Evolutionary conservation across 768 basidiomycete species (phyloP).

Genomic region (Tylopilus plumbeoviolaceoides): DNA sequence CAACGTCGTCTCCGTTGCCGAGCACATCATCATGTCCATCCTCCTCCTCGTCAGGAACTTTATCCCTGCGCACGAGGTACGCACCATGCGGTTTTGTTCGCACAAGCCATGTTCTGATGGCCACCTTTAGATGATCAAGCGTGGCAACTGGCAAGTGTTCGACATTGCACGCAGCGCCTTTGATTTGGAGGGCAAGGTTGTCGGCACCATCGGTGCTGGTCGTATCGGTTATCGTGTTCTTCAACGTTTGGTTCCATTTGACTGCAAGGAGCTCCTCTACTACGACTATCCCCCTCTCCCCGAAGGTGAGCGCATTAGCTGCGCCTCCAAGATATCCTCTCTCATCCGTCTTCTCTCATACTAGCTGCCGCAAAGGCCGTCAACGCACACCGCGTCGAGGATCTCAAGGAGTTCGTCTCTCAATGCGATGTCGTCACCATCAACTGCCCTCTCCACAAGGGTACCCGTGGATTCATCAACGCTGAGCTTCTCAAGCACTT

Average conservation of each 20-base stretch:
- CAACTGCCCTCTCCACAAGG: slow-evolving; percentile 86
- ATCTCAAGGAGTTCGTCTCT: slow-evolving; percentile 59
- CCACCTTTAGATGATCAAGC: slow-evolving; percentile 62
- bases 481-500: slow-evolving; percentile 79
- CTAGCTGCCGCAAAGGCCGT: slow-evolving; percentile 62
- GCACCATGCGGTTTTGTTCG: slow-evolving; percentile 3
- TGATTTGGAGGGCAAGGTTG: slow-evolving; percentile 87
- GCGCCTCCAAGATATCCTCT: background rate
- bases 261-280: slow-evolving; percentile 88
- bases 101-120: background rate
- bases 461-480: slow-evolving; percentile 76
- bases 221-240: slow-evolving; percentile 86
- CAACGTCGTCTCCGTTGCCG: slow-evolving; percentile 88
- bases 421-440: slow-evolving; percentile 81
- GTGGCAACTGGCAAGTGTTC: slow-evolving; percentile 85
- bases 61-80: slow-evolving; percentile 77
- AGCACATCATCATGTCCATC: slow-evolving; percentile 89
- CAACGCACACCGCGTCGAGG: slow-evolving; percentile 68
- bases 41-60: slow-evolving; percentile 90
- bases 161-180: slow-evolving; percentile 78
- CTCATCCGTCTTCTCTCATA: background rate
- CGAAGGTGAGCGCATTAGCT: slow-evolving; percentile 36
- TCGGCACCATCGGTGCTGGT: slow-evolving; percentile 84
- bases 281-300: slow-evolving; percentile 81
- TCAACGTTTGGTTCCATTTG: slow-evolving; percentile 75